Base-by-base conservation (phyloP, 306 rosid species). In the Vigna hirtella region DNA sequence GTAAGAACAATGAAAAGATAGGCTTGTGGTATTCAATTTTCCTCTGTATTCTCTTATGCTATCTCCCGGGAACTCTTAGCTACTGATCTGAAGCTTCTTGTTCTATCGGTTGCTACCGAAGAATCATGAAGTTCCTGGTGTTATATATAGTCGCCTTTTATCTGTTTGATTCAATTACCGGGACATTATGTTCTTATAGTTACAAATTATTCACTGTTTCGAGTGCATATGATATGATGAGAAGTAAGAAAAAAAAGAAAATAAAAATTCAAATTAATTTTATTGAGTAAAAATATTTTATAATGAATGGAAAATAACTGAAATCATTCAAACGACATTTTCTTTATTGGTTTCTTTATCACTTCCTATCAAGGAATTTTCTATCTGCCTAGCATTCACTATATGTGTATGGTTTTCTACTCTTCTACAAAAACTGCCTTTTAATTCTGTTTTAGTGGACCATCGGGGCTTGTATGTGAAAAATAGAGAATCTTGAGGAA, bases 291-390 rank as follows among this genome's bases (percentile, higher is more conserved):
- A 66, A 43, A 57, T 47, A 65, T 16, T 2, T 59, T 67, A 30
- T 47, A 74, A 81, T 48, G 68, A 78, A 64, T 82, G 22, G 24
- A 53, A 61, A 73, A 28, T 47, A 45, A 34, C 22, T 50, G 38
- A 55, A 52, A 73, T 74, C 53, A 51, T 56, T 75, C 38, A 5
- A 82, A 51, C 51, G 26, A 56, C 48, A 22, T 55, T 68, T 66
- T 72, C n/a, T 53, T 55, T 49, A 32, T 26, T 26, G 18, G 13
- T 65, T 79, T 49, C 71, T 72, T 62, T 42, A 34, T 59, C 50
- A 22, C 63, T 22, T 64, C 55, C 76, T 30, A 72, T 71, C 62
- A 82, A 78, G 73, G 62, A 84, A 68, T 66, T 59, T 79, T 73
- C 72, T 63, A 61, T 79, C 70, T 72, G 4, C 42, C 81, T 64